phyloP scores from a whole-genome alignment of 768 basidiomycete genomes.

The Leccinellum luteum region DNA sequence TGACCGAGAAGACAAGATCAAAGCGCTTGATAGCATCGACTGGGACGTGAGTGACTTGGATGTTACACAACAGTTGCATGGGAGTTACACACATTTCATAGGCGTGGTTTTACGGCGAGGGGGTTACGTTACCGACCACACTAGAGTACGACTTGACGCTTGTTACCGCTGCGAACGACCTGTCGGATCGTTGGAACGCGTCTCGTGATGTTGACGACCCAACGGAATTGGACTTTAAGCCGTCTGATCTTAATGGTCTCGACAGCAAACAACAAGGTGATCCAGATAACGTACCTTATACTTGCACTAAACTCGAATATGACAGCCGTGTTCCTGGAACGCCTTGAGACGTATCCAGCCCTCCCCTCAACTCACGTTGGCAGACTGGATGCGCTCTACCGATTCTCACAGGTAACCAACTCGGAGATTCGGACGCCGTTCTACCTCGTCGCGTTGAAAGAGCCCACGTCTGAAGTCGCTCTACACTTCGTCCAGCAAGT shows the following conservation, averaged over 20 bases:
- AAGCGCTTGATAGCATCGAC: conserved; percentile 48
- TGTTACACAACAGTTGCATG: background rate
- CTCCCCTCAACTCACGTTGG: conserved; percentile 43
- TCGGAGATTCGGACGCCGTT: conserved; percentile 53
- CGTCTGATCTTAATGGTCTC: conserved; percentile 45
- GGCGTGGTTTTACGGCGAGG: conserved; percentile 60
- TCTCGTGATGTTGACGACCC: conserved; percentile 38
- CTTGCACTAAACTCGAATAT: background rate
- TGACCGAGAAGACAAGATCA: conserved; percentile 42
- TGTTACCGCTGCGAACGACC: conserved; percentile 47
- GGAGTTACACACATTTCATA: conserved; percentile 10
- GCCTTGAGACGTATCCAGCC: conserved; percentile 39
- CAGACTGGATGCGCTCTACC: conserved; percentile 44
- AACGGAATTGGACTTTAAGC: conserved; percentile 38
- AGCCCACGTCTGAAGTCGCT: conserved; percentile 34
- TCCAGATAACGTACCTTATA: background rate
- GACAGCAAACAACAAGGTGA: conserved; percentile 51
- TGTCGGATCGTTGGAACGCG: conserved; percentile 53
- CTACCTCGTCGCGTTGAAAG: conserved; percentile 48
- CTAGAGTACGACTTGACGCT: conserved; percentile 54
- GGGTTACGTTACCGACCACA: conserved; percentile 45
- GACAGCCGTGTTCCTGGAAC: conserved; percentile 57
- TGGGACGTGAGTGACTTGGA: conserved; percentile 47
- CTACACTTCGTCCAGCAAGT: conserved; percentile 33
- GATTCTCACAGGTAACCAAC: conserved; percentile 41